Conservation (phyloP, 305 asterid species). For the Solanum hybrid region DNA sequence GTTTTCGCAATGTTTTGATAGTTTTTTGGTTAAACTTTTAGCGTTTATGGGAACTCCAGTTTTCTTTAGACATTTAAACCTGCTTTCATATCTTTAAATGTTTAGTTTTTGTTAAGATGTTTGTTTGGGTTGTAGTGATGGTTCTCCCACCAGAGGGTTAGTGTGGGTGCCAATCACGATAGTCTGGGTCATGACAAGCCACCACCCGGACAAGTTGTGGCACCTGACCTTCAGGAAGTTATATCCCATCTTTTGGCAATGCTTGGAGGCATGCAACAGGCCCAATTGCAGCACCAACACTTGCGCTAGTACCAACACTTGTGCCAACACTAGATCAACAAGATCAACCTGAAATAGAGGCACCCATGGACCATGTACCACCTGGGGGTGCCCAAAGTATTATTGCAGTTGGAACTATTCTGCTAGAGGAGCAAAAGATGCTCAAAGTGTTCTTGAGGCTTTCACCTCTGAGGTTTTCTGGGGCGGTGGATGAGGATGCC, state of each 20-base stretch:
- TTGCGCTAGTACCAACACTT: neutral
- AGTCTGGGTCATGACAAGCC: neutral
- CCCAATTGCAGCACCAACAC: neutral
- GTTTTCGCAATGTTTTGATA: neutral
- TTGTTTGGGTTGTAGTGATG: neutral
- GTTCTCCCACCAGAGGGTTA: neutral
- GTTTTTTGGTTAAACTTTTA: neutral
- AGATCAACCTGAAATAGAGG: neutral
- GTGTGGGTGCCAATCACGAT: neutral
- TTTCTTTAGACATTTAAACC: too few relatives aligned
- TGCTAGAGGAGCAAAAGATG: neutral
- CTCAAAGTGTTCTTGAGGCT: neutral
- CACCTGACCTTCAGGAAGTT: neutral
- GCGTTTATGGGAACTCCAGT: neutral
- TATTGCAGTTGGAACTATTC: neutral
- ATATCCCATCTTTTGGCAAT: neutral
- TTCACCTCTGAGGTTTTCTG: neutral
- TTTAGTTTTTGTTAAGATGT: neutral
- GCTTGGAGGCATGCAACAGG: neutral
- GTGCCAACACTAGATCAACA: neutral
- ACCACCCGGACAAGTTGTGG: neutral
- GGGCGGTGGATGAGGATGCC: neutral
- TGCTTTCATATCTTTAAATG: too few relatives aligned
- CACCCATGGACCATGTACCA: neutral
- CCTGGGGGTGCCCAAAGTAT: neutral